Percentiles rank a stretch among this genome's conserved stretches.
These are phyloP conservation scores for Coniochaeta prunicola DNA, from an alignment of 2,329 filamentous ascomycete species.

Conservation along the genomic window DNA sequence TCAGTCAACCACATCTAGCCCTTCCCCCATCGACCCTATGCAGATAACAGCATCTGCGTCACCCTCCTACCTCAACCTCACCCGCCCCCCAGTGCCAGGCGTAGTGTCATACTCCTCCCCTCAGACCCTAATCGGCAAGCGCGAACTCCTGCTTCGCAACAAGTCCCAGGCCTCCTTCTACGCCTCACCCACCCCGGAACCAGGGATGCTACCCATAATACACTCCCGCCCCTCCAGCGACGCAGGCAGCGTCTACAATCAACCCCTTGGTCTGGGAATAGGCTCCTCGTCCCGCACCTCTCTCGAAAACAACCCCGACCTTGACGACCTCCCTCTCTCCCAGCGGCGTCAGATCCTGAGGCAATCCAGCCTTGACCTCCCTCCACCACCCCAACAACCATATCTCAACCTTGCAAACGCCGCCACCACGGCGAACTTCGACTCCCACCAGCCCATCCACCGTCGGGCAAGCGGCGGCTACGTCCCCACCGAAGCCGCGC, in stretches of 20 bases:
- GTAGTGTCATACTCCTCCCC: slow-evolving; percentile 44
- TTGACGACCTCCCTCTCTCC: slow-evolving; percentile 66
- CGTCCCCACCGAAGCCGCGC: slow-evolving; percentile 44
- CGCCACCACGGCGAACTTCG: slow-evolving; percentile 6
- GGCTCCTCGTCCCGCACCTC: neutral
- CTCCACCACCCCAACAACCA: slow-evolving; percentile 9
- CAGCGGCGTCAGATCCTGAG: slow-evolving; percentile 58
- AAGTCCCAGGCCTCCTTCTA: slow-evolving; percentile 34
- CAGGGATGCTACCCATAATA: slow-evolving; percentile 9
- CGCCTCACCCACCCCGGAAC: slow-evolving; percentile 9
- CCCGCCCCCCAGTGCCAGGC: slow-evolving; percentile 28
- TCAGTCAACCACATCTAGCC: slow-evolving; percentile 11
- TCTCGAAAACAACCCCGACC: slow-evolving; percentile 20
- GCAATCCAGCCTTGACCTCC: slow-evolving; percentile 34
- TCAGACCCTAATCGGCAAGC: slow-evolving; percentile 48
- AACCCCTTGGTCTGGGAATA: neutral
- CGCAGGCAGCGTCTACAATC: slow-evolving; percentile 6
- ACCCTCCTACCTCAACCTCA: slow-evolving; percentile 10
- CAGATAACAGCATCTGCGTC: slow-evolving; percentile 11
- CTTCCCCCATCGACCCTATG: slow-evolving; percentile 13
- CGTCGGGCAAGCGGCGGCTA: slow-evolving; percentile 25
- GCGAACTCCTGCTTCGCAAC: slow-evolving; percentile 46
- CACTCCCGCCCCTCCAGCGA: slow-evolving; percentile 2
- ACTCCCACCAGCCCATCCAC: slow-evolving; percentile 14
- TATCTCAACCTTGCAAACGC: slow-evolving; percentile 5